Evolutionary conservation across 2,329 filamentous ascomycete genomes (phyloP), one percentile per base, ranked within the genome.

Genomic region (Pezicula rhizophila): DNA sequence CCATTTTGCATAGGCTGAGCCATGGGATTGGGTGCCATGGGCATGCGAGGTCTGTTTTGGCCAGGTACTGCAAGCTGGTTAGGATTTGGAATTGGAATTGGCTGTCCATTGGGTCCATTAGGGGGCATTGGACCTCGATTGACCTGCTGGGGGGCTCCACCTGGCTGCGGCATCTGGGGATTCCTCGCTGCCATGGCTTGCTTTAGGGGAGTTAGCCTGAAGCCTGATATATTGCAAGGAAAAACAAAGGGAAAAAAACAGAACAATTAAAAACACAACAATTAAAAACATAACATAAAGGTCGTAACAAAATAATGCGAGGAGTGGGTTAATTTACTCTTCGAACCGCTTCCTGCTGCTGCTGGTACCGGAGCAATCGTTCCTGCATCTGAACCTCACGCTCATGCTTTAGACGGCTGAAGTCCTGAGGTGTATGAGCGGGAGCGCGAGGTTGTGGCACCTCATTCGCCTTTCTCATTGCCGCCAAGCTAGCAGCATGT

Each of bases 351-450:
- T 71, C 68, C 51, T 64, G 58, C 54, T 59, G 58, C 54, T 54
- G 53, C 46, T 63, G 60, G 15, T 60, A 73, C 53, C 76, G 71
- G 45, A 73, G 70, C 71, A 84, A 74, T 60, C 78, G 76, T 63
- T 84, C 79, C 17, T 76, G 76, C 49, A 84, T 61, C 54, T 77
- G 75, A 62, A 91, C 76, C 59, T 97, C 92, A 40, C 89, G 82
- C 63, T 97, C 92, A 70, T 86, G 85, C 58, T 93, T 90, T 63
- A 96, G 77, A 46, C 88, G 78, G 63, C 91, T 96, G 65, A 96
- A 96, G 57, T 97, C 89, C 59, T 88, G 80, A 0, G 93, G 93
- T 0, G 91, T 95, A 14, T 73, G 75, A 55, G 78, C 78, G 12
- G 77, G 77, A 53, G 66, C 79, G 62, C 65, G 78, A 58, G 70